phyloP scores from a whole-genome alignment of 352 stramenopile species.

The Phytophthora parvispora region DNA sequence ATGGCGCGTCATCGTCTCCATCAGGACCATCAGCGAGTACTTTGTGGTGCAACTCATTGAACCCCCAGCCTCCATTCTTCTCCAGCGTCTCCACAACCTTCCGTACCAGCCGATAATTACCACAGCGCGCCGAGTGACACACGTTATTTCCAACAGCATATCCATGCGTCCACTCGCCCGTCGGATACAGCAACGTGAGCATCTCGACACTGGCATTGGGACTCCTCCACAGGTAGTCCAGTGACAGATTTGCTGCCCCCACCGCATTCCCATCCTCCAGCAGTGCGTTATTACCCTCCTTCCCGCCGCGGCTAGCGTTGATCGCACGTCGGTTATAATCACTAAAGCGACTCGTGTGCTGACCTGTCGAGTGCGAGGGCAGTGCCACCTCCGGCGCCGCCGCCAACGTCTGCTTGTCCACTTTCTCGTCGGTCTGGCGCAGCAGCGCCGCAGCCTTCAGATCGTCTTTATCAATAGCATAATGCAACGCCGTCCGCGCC shows the following conservation, averaged over 20 bases:
- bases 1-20: conserved; percentile 26
- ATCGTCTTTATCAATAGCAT: conserved; percentile 74
- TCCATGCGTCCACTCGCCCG: conserved; percentile 58
- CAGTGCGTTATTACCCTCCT: conserved; percentile 84
- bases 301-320: conserved; percentile 83
- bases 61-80: conserved; percentile 40
- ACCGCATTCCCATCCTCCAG: conserved; percentile 45
- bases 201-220: conserved; percentile 64
- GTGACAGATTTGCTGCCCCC: conserved; percentile 11
- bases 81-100: conserved; percentile 69
- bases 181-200: conserved; percentile 76
- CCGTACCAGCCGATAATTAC: conserved; percentile 55
- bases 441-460: conserved; percentile 53
- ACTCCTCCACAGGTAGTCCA: conserved; percentile 53
- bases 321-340: conserved; percentile 87
- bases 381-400: conserved; percentile 62
- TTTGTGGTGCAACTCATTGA: conserved; percentile 52
- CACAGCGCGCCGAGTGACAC: conserved; percentile 40
- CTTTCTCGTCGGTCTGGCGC: conserved; percentile 54
- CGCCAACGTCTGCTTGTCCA: conserved; percentile 54
- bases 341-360: conserved; percentile 82
- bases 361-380: conserved; percentile 78
- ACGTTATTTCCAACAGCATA: conserved; percentile 42
- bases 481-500: conserved; percentile 58
- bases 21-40: conserved; percentile 57